These are phyloP conservation scores for Neurospora intermedia DNA, from an alignment of 495 filamentous ascomycete species.

Conservation along the genomic window DNA sequence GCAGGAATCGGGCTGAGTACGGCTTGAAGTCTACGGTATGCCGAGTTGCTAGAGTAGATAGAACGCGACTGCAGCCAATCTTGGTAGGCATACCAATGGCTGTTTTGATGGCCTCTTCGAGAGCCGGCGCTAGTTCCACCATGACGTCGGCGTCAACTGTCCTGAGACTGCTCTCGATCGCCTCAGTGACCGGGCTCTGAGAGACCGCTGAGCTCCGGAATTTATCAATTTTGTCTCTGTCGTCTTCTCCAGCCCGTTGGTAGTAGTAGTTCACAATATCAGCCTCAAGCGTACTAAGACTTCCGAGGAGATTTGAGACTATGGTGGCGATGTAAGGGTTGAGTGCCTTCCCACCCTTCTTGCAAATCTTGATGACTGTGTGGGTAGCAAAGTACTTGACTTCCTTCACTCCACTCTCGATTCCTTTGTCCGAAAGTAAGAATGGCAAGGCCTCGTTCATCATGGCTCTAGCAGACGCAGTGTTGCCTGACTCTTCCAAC, in stretches of 20 bases:
- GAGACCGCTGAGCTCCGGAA: conserved; percentile 68
- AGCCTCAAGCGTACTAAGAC: conserved; percentile 77
- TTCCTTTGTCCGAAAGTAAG: conserved; percentile 74
- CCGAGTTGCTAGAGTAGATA: conserved; percentile 77
- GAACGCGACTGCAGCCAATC: conserved; percentile 74
- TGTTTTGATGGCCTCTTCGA: conserved; percentile 71
- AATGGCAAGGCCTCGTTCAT: conserved; percentile 80
- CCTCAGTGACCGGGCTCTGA: conserved; percentile 84
- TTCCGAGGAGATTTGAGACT: conserved; percentile 65
- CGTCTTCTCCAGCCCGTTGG: conserved; percentile 78
- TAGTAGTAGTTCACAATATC: conserved; percentile 85
- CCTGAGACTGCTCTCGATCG: conserved; percentile 81
- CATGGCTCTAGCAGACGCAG: conserved; percentile 62
- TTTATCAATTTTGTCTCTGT: conserved; percentile 77
- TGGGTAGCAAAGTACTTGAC: conserved; percentile 64
- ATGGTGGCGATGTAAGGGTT: conserved; percentile 72
- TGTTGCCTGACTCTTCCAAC: conserved; percentile 68
- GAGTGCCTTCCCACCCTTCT: conserved; percentile 64
- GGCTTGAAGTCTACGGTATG: conserved; percentile 63
- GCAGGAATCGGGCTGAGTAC: conserved; percentile 67
- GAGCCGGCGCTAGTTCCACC: conserved; percentile 53
- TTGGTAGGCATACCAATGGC: conserved; percentile 87
- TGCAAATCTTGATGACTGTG: conserved; percentile 78
- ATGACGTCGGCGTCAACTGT: conserved; percentile 69
- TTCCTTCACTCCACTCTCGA: conserved; percentile 79